Percentiles rank a stretch among this genome's conserved stretches.
phyloP scores from a whole-genome alignment of 371 early-diverging fungal genomes.

The Globomyces sp. region DNA sequence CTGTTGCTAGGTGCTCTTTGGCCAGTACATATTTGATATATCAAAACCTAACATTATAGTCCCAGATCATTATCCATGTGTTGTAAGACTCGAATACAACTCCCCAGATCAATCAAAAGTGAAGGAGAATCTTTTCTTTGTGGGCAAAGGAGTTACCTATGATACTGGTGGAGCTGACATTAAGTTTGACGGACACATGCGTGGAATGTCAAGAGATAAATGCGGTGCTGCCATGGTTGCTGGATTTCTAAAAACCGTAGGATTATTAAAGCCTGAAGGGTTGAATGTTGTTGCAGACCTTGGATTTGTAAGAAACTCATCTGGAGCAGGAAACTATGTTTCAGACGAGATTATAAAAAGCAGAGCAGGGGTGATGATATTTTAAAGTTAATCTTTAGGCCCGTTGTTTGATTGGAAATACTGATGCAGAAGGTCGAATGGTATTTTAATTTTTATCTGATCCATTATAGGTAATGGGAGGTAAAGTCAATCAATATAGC shows the following conservation, averaged over 20 bases:
- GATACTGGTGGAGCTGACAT: slow-evolving; percentile 90
- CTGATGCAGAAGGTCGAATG: slow-evolving; percentile 92
- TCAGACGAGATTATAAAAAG: slow-evolving; percentile 79
- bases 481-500: neutral
- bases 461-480: neutral
- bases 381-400: neutral
- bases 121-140: slow-evolving; percentile 81
- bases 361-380: slow-evolving; percentile 64
- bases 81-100: slow-evolving; percentile 76
- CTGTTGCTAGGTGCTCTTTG: slow-evolving; percentile 76
- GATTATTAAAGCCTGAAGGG: slow-evolving; percentile 58
- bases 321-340: slow-evolving; percentile 78
- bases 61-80: slow-evolving; percentile 70
- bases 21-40: slow-evolving; percentile 18
- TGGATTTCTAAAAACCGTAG: slow-evolving; percentile 74
- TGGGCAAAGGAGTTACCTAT: slow-evolving; percentile 90
- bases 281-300: slow-evolving; percentile 72
- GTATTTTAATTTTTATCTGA: slow-evolving; percentile 65
- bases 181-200: slow-evolving; percentile 81
- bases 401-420: slow-evolving; percentile 66
- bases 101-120: slow-evolving; percentile 72
- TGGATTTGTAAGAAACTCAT: slow-evolving; percentile 78
- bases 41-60: slow-evolving; percentile 32
- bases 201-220: slow-evolving; percentile 91
- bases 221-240: slow-evolving; percentile 86